Evolutionary conservation across 495 filamentous ascomycete genomes (phyloP).

Genomic region (Penicillium silybi): DNA sequence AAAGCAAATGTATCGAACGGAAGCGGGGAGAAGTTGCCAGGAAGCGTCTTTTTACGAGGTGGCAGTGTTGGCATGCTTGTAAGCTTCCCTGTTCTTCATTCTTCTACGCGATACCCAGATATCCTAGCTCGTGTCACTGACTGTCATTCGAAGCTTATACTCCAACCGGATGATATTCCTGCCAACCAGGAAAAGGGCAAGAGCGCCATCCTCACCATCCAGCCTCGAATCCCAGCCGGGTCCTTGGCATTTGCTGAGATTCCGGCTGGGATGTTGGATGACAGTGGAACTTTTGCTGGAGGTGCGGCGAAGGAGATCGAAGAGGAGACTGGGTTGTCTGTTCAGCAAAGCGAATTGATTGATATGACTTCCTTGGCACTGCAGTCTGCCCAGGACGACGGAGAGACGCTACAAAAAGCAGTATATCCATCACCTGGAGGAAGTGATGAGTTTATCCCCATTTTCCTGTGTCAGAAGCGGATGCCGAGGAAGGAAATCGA

Average conservation of each 20-base stretch:
- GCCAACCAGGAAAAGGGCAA: conserved; percentile 44
- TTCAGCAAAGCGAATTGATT: conserved; percentile 54
- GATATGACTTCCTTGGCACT: conserved; percentile 65
- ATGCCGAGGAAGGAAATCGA: conserved; percentile 60
- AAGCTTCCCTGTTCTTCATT: conserved; percentile 8
- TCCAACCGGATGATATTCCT: conserved; percentile 65
- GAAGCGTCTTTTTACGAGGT: conserved; percentile 74
- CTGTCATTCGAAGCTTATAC: conserved; percentile 46
- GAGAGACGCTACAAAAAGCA: conserved; percentile 53
- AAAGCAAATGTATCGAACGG: conserved; percentile 61
- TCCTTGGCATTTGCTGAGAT: conserved; percentile 73
- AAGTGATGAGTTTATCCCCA: conserved; percentile 78
- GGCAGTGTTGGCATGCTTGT: conserved; percentile 81
- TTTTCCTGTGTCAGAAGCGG: conserved; percentile 70
- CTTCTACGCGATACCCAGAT: neutral
- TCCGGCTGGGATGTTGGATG: conserved; percentile 88
- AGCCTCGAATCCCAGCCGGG: conserved; percentile 77
- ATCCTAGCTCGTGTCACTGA: neutral
- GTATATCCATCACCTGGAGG: conserved; percentile 77
- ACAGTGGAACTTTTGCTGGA: conserved; percentile 68
- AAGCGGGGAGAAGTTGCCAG: conserved; percentile 63
- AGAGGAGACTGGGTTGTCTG: conserved; percentile 71
- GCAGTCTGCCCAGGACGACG: conserved; percentile 22
- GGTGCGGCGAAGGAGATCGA: conserved; percentile 76
- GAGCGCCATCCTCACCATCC: conserved; percentile 73